Evolutionary conservation across 1,284 basidiomycete genomes (phyloP), one percentile per base, ranked within the genome.

Genomic region (Tranzscheliella williamsii): DNA sequence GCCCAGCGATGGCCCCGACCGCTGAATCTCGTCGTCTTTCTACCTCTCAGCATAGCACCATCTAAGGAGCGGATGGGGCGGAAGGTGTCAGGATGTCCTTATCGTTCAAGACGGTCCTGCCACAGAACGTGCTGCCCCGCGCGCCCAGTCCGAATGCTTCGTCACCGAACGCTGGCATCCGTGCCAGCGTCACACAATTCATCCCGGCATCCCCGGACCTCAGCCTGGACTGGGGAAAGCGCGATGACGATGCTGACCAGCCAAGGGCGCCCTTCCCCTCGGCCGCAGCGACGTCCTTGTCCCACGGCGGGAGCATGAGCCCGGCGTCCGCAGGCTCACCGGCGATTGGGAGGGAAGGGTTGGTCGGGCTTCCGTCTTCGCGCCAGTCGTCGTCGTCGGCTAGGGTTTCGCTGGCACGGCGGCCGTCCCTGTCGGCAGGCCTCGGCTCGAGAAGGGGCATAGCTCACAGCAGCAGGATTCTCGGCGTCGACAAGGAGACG

Each of bases 121-220:
- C 58, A 20, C 48, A 45, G 18, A 44, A 48, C 35, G 46, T 63
- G 27, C 47, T 63, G 30, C 60, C 60, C 21, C 42, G 43, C 26
- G 43, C 54, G 22, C 60, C 60, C 4, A 54, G 46, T 29, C 54
- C 54, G 2, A 54, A 57, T 18, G 23, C 60, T 16, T 32, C 50
- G 5, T 50, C 50, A 8, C 60, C 60, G 16, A 63, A 63, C 16
- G 42, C 60, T 4, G 60, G 60, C 29, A 37, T 57, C 4, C 53
- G 60, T 1, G 44, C 60, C 9, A 22, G 42, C 27, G 56, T 63
- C 40, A 63, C 60, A 12, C 50, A 53, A 15, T 63, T 63, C 50
- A 57, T 63, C 23, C 48, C 58, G 8, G 50, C 54, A 3, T 63
- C 54, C 22, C 50, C 49, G 0, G 60, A 63, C 23, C 33, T 33